Evolutionary conservation across 306 rosid species (phyloP).

Genomic region (Lathyrus tuberosus): DNA sequence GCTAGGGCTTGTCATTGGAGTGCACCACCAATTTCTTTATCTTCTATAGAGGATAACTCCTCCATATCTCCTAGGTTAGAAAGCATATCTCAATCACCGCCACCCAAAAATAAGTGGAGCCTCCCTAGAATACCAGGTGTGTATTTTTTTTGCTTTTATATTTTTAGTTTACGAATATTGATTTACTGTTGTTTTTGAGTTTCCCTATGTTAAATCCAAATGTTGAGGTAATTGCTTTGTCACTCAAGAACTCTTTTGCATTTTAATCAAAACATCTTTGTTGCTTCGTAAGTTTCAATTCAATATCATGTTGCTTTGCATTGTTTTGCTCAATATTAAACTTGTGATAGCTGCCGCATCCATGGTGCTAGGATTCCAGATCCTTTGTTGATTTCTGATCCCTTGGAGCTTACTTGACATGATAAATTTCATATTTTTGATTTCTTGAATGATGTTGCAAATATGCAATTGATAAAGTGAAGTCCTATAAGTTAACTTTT

Average conservation of each 20-base stretch:
- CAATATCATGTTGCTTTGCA: not conserved
- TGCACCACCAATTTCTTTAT: not conserved
- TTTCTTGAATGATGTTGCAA: not conserved
- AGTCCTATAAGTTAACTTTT: not conserved
- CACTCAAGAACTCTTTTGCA: not conserved
- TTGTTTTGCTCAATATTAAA: not conserved
- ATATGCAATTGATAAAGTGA: slow-evolving; percentile 2
- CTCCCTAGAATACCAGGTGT: not conserved
- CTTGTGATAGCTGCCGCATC: not conserved
- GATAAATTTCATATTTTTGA: not conserved
- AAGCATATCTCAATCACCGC: not conserved
- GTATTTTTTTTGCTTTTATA: not conserved
- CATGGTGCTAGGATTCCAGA: not conserved
- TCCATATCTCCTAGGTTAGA: not conserved
- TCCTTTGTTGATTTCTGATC: not conserved
- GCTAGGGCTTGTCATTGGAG: not conserved
- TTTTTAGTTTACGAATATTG: not conserved
- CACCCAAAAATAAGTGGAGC: not conserved
- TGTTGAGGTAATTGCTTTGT: not conserved
- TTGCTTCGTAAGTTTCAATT: not conserved
- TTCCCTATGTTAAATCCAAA: not conserved
- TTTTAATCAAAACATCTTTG: slow-evolving; percentile 1
- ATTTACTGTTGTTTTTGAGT: not conserved
- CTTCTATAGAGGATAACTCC: not conserved
- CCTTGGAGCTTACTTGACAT: not conserved